Evolutionary conservation across 441 rosid species (phyloP).

Genomic region (Arabidopsis hybrid): DNA sequence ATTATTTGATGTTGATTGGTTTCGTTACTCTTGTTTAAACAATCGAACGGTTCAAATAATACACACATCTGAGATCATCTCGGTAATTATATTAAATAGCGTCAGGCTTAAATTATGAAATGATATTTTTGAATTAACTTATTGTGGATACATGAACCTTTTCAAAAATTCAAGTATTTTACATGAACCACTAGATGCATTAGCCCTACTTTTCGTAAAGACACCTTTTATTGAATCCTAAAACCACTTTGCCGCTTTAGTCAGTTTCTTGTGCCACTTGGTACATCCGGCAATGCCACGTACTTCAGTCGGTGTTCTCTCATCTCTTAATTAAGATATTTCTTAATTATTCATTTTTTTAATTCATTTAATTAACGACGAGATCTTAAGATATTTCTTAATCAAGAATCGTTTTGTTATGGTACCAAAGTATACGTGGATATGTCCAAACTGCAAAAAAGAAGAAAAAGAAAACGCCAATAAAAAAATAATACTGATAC

Average conservation of each 20-base stretch:
- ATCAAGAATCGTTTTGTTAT: not conserved
- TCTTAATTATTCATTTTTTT: too few relatives aligned
- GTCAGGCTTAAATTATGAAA: not conserved
- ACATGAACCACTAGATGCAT: not conserved
- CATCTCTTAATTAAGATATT: too few relatives aligned
- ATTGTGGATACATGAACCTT: not conserved
- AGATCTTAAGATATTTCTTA: too few relatives aligned
- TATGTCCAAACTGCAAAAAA: not conserved
- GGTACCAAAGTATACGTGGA: not conserved
- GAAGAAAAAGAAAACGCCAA: not conserved
- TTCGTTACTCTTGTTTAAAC: not conserved
- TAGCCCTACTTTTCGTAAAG: not conserved
- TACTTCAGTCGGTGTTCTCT: not conserved
- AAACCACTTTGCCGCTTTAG: constrained; percentile 2
- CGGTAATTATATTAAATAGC: not conserved
- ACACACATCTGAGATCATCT: not conserved
- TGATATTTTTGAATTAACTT: not conserved
- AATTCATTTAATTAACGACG: too few relatives aligned
- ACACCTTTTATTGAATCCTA: not conserved
- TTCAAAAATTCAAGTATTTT: not conserved
- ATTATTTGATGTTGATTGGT: constrained; percentile 30
- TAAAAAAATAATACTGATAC: not conserved
- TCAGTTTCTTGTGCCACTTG: constrained; percentile 33
- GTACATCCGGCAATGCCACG: constrained; percentile 15
- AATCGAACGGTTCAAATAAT: constrained; percentile 3